Evolutionary conservation across 345 rosid genomes (phyloP).

Genomic region (Populus davidiana): DNA sequence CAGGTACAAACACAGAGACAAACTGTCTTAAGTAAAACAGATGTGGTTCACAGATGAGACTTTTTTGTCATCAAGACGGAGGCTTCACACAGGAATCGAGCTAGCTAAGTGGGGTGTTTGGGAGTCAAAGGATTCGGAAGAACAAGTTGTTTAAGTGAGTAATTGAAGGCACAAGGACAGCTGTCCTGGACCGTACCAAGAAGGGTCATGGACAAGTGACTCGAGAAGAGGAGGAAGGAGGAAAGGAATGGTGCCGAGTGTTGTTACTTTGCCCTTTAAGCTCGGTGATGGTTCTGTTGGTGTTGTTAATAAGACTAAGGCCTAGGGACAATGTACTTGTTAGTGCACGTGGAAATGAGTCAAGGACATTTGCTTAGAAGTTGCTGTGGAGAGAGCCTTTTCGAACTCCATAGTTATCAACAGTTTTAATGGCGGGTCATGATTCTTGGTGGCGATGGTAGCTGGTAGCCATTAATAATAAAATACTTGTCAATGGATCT

Average conservation of each 20-base stretch:
- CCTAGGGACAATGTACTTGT: background rate
- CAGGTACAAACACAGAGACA: too few species aligned
- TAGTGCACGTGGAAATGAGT: conserved; percentile 1
- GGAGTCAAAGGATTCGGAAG: background rate
- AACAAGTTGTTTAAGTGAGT: background rate
- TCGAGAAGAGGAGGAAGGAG: conserved; percentile 10
- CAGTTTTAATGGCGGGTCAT: background rate
- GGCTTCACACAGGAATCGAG: background rate
- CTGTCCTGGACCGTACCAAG: conserved; percentile 17
- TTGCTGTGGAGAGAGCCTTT: background rate
- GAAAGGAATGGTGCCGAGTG: conserved; percentile 19
- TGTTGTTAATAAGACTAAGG: background rate
- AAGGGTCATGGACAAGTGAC: conserved; percentile 6
- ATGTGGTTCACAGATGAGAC: background rate
- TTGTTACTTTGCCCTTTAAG: background rate
- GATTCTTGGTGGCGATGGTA: background rate
- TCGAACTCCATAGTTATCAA: background rate
- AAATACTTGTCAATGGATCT: background rate
- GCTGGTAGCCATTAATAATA: background rate
- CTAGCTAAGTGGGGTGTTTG: background rate
- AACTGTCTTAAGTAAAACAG: background rate
- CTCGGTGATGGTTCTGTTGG: background rate
- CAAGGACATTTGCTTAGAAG: background rate
- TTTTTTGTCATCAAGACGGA: conserved; percentile 1
- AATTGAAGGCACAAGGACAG: conserved; percentile 11